These are phyloP conservation scores for Macrophomina tecta DNA, from an alignment of 2,329 filamentous ascomycete species.

Conservation along the genomic window DNA sequence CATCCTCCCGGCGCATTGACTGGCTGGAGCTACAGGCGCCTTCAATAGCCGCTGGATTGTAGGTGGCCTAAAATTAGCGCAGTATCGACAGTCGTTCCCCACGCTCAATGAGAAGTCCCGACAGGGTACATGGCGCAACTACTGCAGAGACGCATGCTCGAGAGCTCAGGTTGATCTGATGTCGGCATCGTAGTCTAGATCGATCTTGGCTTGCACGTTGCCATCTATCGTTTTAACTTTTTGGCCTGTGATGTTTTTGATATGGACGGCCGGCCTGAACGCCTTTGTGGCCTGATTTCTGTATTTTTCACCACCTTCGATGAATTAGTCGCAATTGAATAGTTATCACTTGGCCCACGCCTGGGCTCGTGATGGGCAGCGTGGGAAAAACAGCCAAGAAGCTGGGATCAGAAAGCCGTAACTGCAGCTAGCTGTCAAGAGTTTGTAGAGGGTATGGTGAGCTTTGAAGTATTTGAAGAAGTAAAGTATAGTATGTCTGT, in stretches of 20 bases:
- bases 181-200: background rate
- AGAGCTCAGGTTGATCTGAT: background rate
- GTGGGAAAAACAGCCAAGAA: background rate
- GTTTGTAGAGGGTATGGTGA: background rate
- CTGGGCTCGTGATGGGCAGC: too few relatives aligned
- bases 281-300: background rate
- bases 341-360: too few relatives aligned
- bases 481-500: conserved; percentile 4
- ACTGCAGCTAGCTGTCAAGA: background rate
- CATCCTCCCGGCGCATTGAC: background rate
- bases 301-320: background rate
- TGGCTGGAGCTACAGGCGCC: background rate
- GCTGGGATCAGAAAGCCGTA: background rate
- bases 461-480: background rate
- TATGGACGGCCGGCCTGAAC: background rate
- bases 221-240: background rate
- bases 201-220: background rate
- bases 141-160: background rate
- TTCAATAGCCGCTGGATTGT: background rate
- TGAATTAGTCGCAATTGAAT: too few relatives aligned
- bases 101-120: background rate
- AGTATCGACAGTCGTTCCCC: background rate
- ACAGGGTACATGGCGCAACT: background rate
- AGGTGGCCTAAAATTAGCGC: conserved; percentile 9
- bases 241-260: background rate